A percentile compares a stretch with the other conserved stretches of the same genome.
Conservation (phyloP, 352 stramenopile genomes). For the Phytophthora quininea region DNA sequence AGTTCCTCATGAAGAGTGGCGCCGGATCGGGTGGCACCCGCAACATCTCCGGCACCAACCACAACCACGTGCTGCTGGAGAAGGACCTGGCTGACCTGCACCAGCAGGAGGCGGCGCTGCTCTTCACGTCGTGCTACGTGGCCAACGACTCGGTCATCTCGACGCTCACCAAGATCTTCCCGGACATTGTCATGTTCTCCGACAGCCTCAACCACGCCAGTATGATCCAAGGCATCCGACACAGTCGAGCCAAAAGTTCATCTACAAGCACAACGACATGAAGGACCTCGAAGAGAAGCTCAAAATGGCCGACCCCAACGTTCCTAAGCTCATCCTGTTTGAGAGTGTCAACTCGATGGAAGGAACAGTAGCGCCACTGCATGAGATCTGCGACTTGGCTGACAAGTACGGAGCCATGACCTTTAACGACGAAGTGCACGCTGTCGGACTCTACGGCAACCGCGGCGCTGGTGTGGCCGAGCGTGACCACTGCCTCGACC, state of each 20-base stretch:
- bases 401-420: slow-evolving; percentile 93
- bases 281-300: slow-evolving; percentile 82
- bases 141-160: slow-evolving; percentile 91
- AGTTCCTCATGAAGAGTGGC: slow-evolving; percentile 81
- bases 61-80: slow-evolving; percentile 91
- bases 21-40: slow-evolving; percentile 86
- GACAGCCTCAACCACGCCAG: slow-evolving; percentile 92
- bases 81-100: slow-evolving; percentile 86
- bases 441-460: slow-evolving; percentile 89
- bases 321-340: slow-evolving; percentile 86
- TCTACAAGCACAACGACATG: slow-evolving; percentile 90
- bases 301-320: slow-evolving; percentile 67
- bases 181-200: slow-evolving; percentile 88
- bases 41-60: slow-evolving; percentile 92
- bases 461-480: slow-evolving; percentile 85
- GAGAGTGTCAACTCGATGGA: slow-evolving; percentile 92
- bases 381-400: slow-evolving; percentile 86
- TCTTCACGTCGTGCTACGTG: slow-evolving; percentile 92
- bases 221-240: slow-evolving; percentile 88
- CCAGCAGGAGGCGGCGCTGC: slow-evolving; percentile 81
- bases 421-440: slow-evolving; percentile 92
- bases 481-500: slow-evolving; percentile 84
- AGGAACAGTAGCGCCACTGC: slow-evolving; percentile 81
- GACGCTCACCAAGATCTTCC: slow-evolving; percentile 92
- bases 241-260: slow-evolving; percentile 82